Base-by-base conservation (phyloP, 2,329 filamentous ascomycete species). In the Aphanocladium album region DNA sequence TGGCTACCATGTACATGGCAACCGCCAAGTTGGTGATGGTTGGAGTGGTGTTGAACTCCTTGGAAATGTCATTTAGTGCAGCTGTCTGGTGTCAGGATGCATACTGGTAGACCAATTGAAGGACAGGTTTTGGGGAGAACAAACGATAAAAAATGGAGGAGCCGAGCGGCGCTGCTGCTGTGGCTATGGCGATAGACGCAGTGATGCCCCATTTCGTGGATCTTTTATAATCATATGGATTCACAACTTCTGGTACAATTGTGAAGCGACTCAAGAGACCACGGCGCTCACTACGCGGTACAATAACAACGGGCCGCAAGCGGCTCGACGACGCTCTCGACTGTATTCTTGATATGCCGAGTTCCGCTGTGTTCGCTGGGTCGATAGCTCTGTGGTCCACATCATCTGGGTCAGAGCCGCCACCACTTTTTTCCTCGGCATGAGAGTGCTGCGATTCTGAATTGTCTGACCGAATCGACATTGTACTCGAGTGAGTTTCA, bases 201-300 rank as follows among this genome's bases (percentile, higher is more conserved):
- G 92, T 96, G 65, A 97, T 86, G 62, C 84, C 82, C 92, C 92
- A 96, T 84, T 96, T 96, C 16, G 84, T 90, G 54, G 77, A 82
- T 37, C 84, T 83, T 12, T 81, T 77, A 70, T 96, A 96, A 55
- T 90, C 83, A 62, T 87, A 86, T 0, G 92, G 89, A 35, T 87
- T 80, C 50, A 90, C 85, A 16, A 96, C 85, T 74, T 97, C 93
- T 1, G 91, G 88, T 17, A 96, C 79, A 35, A 96, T 62, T 1
- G 89, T 79, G 14, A 96, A 78, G 41, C 82, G 82, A 1, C 85
- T 87, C 52, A 96, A 80, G 1, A 96, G 77, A 0, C 93, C 93
- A 67, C 91, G 81, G 53, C 91, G 83, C 61, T 76, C 66, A 0
- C 72, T 69, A 35, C 77, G 73, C 30, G 81, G 77, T 16, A 85